Conservation (phyloP, 2,329 filamentous ascomycete species). For the Gnomoniopsis smithogilvyi region DNA sequence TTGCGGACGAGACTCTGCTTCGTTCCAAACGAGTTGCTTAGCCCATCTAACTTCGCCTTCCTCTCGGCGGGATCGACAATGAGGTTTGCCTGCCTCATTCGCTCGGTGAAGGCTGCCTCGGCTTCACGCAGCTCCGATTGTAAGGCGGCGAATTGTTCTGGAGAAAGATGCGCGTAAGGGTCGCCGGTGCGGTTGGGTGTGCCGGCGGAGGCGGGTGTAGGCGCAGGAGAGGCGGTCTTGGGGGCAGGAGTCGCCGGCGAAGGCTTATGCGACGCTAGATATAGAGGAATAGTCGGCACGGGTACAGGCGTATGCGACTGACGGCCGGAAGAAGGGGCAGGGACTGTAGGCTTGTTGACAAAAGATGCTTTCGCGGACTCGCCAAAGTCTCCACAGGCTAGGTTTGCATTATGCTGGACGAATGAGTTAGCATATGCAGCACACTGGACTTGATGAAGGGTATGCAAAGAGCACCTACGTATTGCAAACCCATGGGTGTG, state of each 20-base stretch:
- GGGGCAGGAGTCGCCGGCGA: background rate
- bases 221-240: background rate
- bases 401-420: conserved; percentile 35
- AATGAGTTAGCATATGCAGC: conserved; percentile 12
- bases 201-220: background rate
- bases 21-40: conserved; percentile 52
- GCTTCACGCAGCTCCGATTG: conserved; percentile 35
- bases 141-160: conserved; percentile 27
- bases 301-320: background rate
- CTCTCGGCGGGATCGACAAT: conserved; percentile 32
- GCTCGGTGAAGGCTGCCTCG: conserved; percentile 35
- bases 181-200: conserved; percentile 23
- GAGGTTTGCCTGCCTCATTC: conserved; percentile 39
- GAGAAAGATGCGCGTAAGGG: conserved; percentile 43
- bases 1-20: conserved; percentile 56
- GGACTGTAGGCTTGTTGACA: background rate
- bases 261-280: background rate
- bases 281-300: background rate
- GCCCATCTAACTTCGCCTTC: conserved; percentile 32
- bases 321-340: background rate
- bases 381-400: conserved; percentile 43
- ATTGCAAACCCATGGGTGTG: conserved; percentile 37
- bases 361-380: conserved; percentile 17
- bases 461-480: conserved; percentile 30
- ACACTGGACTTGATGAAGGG: background rate